A percentile compares a stretch with the other conserved stretches of the same genome.
Evolutionary conservation across 2,329 filamentous ascomycete genomes (phyloP).

Genomic region (Juglanconis oblonga): DNA sequence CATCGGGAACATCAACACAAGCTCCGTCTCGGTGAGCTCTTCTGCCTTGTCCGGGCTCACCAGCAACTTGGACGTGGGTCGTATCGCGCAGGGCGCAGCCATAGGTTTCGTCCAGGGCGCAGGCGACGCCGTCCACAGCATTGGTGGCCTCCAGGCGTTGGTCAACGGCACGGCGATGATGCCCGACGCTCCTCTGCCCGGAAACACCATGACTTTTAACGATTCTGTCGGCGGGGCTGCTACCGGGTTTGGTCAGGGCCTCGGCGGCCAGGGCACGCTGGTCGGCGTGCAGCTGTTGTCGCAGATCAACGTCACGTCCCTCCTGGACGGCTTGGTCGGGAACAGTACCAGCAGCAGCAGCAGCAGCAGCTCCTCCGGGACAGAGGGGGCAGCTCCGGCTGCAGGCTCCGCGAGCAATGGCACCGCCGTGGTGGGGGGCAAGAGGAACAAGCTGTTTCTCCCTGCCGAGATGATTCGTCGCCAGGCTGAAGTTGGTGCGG

Average conservation of each 20-base stretch:
- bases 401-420: not conserved
- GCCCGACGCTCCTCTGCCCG: conserved; percentile 18
- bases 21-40: conserved; percentile 3
- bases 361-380: too few relatives aligned
- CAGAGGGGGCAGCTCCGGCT: not conserved
- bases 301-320: conserved; percentile 16
- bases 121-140: conserved; percentile 29
- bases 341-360: not conserved
- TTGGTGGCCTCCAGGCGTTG: conserved; percentile 31
- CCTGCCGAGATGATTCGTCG: not conserved
- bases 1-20: conserved; percentile 22
- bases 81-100: conserved; percentile 33
- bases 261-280: conserved; percentile 32
- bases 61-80: conserved; percentile 23
- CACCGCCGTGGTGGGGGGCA: not conserved
- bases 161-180: conserved; percentile 27
- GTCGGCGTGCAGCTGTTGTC: conserved; percentile 28
- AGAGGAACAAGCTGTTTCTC: not conserved
- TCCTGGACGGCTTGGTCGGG: not conserved
- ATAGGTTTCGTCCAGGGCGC: conserved; percentile 34
- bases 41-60: conserved; percentile 21
- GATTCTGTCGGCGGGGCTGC: conserved; percentile 34
- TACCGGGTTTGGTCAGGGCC: conserved; percentile 32
- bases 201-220: conserved; percentile 29
- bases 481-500: not conserved